These are phyloP conservation scores for Talaromyces sp. DNA, from an alignment of 2,329 filamentous ascomycete species.

Conservation along the genomic window DNA sequence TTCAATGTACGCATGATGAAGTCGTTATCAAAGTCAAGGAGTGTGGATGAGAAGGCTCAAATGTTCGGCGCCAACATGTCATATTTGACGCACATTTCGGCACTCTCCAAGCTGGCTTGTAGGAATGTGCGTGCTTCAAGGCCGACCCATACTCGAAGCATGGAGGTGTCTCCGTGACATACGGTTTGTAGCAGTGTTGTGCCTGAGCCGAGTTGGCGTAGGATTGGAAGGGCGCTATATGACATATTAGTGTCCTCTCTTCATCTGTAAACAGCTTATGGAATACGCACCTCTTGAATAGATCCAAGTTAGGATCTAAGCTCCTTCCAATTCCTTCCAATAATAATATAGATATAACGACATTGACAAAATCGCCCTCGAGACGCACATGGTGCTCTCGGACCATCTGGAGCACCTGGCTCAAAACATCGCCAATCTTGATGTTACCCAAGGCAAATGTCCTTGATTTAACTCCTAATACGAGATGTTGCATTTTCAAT, in stretches of 20 bases:
- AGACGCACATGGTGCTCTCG: constrained; percentile 86
- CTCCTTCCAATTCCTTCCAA: constrained; percentile 90
- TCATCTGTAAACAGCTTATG: background rate
- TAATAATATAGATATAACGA: constrained; percentile 89
- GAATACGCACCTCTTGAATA: constrained; percentile 66
- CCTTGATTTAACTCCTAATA: constrained; percentile 82
- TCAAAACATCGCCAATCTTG: constrained; percentile 92
- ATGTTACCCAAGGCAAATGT: constrained; percentile 92
- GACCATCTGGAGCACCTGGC: constrained; percentile 89
- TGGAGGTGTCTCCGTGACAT: constrained; percentile 72
- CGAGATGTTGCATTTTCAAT: constrained; percentile 93
- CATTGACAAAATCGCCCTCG: constrained; percentile 97
- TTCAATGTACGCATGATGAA: background rate
- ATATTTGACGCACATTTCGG: constrained; percentile 86
- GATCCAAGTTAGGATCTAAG: constrained; percentile 80
- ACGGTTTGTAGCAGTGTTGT: constrained; percentile 58
- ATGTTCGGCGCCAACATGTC: constrained; percentile 86
- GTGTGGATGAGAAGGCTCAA: constrained; percentile 39
- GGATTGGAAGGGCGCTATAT: constrained; percentile 76
- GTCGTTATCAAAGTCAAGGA: background rate
- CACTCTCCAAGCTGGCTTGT: constrained; percentile 85
- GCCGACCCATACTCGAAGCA: constrained; percentile 89
- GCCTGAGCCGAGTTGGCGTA: constrained; percentile 76
- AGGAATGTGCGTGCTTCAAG: constrained; percentile 85
- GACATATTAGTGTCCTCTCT: background rate